Evolutionary conservation across 495 filamentous ascomycete species (phyloP).

Genomic region (Saxophila tyrrhenica): DNA sequence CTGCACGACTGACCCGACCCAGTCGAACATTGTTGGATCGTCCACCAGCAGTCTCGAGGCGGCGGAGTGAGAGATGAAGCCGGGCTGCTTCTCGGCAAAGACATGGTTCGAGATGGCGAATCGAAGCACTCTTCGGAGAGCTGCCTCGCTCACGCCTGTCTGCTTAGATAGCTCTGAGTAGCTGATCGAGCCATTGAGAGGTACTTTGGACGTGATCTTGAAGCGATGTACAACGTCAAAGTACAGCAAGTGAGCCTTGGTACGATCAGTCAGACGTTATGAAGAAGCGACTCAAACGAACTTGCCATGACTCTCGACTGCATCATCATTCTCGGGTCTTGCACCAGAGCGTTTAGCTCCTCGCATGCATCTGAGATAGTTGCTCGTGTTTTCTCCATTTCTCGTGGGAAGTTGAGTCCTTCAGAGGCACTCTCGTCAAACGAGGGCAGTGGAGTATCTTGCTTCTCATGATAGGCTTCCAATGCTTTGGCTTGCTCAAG

Average conservation of each 20-base stretch:
- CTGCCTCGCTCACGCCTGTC: neutral
- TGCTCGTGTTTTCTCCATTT: neutral
- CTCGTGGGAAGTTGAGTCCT: neutral
- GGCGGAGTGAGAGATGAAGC: neutral
- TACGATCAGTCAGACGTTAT: neutral
- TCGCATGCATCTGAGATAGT: neutral
- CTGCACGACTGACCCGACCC: neutral
- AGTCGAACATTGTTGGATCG: neutral
- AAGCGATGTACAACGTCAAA: neutral
- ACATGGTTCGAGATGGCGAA: neutral
- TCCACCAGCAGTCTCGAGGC: constrained; percentile 4
- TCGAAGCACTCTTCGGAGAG: neutral
- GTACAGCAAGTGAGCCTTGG: neutral
- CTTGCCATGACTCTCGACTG: neutral
- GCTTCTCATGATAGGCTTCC: neutral
- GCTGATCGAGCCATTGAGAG: neutral
- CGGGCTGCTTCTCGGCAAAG: neutral
- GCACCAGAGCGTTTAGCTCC: neutral
- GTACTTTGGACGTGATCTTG: neutral
- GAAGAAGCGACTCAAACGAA: no score
- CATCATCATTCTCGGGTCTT: neutral
- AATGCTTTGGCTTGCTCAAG: neutral
- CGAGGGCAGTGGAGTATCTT: neutral
- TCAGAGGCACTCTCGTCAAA: neutral
- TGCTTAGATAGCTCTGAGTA: neutral